phyloP scores from a whole-genome alignment of 257 asterid species.

The Solanum sparsipilum region DNA sequence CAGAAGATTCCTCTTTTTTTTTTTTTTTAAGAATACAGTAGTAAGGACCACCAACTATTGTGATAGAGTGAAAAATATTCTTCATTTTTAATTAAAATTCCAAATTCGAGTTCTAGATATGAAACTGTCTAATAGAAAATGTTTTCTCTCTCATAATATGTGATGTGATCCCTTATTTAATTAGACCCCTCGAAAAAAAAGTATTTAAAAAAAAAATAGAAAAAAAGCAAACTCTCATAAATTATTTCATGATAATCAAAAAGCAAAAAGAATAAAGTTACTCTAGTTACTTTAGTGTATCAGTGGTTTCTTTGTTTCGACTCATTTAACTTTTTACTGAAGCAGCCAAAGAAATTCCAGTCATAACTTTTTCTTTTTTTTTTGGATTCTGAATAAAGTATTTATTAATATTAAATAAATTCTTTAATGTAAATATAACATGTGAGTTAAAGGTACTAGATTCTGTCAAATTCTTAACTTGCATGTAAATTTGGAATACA shows the following conservation, averaged over 20 bases:
- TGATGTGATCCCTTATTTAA: background rate
- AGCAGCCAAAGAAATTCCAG: background rate
- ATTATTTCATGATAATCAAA: background rate
- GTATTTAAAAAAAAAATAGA: background rate
- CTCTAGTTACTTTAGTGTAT: background rate
- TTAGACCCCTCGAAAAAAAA: background rate
- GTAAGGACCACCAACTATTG: background rate
- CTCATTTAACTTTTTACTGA: background rate
- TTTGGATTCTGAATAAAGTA: background rate
- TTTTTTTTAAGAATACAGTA: background rate
- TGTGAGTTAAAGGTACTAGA: background rate
- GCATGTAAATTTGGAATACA: background rate
- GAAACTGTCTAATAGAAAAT: background rate
- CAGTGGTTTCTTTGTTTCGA: background rate
- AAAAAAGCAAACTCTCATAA: background rate
- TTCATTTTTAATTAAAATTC: accelerated
- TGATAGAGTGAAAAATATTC: background rate
- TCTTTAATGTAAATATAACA: background rate
- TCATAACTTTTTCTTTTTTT: background rate
- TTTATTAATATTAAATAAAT: background rate
- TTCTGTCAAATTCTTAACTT: background rate
- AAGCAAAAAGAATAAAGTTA: background rate
- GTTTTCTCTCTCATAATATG: background rate
- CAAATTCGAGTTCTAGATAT: background rate
- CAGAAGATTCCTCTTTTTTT: background rate